These are phyloP conservation scores for Colletotrichum cereale DNA, from an alignment of 2,329 filamentous ascomycete species.

Conservation along the genomic window DNA sequence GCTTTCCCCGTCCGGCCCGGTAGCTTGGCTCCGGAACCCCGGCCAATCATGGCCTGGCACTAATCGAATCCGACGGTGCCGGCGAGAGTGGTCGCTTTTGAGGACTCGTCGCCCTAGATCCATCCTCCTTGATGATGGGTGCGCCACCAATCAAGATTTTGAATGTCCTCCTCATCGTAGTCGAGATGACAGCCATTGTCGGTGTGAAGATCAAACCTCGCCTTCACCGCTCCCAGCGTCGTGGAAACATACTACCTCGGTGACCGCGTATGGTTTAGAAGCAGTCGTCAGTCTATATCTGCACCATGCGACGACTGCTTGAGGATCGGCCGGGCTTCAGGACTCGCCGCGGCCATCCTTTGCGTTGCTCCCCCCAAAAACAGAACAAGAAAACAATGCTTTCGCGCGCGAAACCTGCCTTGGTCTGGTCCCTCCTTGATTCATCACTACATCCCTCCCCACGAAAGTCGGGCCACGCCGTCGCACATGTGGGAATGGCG, in stretches of 20 bases:
- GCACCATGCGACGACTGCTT: not conserved
- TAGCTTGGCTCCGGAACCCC: not conserved
- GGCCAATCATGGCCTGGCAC: not conserved
- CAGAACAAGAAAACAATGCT: not conserved
- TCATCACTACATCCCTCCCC: slow-evolving; percentile 22
- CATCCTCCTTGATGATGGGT: not conserved
- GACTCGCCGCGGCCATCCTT: not conserved
- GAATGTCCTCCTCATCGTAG: not conserved
- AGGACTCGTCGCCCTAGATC: not conserved
- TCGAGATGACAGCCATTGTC: not conserved
- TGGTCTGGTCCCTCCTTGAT: not conserved
- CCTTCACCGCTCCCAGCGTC: not conserved
- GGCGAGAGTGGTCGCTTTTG: not conserved
- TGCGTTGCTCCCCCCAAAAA: not conserved
- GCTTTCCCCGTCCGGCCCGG: not conserved
- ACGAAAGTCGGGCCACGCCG: slow-evolving; percentile 12
- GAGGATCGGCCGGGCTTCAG: not conserved
- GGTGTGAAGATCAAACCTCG: not conserved
- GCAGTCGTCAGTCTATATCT: not conserved
- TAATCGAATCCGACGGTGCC: not conserved
- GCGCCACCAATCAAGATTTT: not conserved
- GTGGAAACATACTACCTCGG: not conserved
- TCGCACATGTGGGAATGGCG: slow-evolving; percentile 26
- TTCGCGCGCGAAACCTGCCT: not conserved
- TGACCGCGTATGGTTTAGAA: not conserved